A percentile compares a stretch with the other conserved stretches of the same genome.
phyloP scores from a whole-genome alignment of 139 green algal species.

The Pycnococcus provasolii region DNA sequence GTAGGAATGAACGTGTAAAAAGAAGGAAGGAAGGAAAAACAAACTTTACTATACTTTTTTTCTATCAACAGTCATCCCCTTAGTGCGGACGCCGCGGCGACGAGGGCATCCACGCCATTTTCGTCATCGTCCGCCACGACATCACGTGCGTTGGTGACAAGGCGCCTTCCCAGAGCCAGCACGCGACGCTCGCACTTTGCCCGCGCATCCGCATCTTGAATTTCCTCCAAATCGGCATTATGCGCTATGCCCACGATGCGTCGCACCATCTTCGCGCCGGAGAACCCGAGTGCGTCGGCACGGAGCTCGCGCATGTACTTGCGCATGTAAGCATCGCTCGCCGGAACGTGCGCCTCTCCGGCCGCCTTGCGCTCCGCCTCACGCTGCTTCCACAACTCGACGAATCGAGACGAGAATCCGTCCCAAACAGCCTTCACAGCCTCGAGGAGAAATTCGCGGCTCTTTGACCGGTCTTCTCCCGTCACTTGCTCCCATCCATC shows the following conservation, averaged over 20 bases:
- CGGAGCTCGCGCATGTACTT: constrained; percentile 66
- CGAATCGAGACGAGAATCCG: constrained; percentile 40
- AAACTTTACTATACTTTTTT: too few species aligned
- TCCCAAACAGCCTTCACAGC: constrained; percentile 27
- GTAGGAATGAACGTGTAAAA: too few species aligned
- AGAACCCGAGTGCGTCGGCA: constrained; percentile 47
- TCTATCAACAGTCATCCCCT: too few species aligned
- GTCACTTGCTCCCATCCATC: constrained; percentile 42
- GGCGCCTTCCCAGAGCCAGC: constrained; percentile 27
- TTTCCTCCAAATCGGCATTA: constrained; percentile 80
- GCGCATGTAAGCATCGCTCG: constrained; percentile 37
- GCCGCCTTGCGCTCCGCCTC: constrained; percentile 10
- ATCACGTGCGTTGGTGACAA: too few species aligned
- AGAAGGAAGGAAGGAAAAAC: too few species aligned
- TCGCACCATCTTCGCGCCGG: constrained; percentile 39
- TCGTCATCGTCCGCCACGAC: too few species aligned
- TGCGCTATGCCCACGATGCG: constrained; percentile 67
- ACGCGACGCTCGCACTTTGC: constrained; percentile 65
- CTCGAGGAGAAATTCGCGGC: constrained; percentile 43
- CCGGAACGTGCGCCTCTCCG: too few species aligned
- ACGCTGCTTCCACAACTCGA: constrained; percentile 47
- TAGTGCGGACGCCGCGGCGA: too few species aligned
- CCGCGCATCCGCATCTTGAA: constrained; percentile 53
- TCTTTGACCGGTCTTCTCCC: neutral
- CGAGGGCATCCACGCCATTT: too few species aligned